Conservation (phyloP, 1,284 basidiomycete genomes). For the Leccinum variabile region DNA sequence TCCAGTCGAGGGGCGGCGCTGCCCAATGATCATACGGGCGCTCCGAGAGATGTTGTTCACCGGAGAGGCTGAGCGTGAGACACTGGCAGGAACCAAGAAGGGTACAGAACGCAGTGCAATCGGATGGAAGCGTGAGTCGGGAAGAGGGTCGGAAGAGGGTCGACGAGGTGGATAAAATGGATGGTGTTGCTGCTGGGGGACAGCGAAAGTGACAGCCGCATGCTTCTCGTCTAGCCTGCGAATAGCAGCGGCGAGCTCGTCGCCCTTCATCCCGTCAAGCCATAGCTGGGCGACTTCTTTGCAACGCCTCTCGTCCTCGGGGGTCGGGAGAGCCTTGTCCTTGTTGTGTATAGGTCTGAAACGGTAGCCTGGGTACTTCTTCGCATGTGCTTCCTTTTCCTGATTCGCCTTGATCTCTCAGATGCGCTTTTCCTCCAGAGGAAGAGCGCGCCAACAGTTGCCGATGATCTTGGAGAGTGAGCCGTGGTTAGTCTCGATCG, state of each 20-base stretch:
- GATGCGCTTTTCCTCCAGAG: slow-evolving; percentile 42
- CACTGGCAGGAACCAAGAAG: slow-evolving; percentile 18
- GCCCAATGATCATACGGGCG: no score
- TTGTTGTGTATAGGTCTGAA: slow-evolving; percentile 67
- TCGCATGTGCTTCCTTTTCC: slow-evolving; percentile 66
- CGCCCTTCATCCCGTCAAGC: slow-evolving; percentile 57
- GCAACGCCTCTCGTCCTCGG: slow-evolving; percentile 53
- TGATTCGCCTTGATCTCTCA: slow-evolving; percentile 57
- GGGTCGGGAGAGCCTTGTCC: slow-evolving; percentile 37
- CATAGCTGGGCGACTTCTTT: slow-evolving; percentile 63
- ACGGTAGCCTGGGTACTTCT: slow-evolving; percentile 65
- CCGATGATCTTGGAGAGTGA: slow-evolving; percentile 75
- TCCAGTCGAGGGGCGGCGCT: no score
- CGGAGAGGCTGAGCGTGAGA: no score
- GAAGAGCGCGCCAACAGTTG: slow-evolving; percentile 64
- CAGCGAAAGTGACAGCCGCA: slow-evolving; percentile 3
- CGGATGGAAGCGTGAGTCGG: slow-evolving; percentile 40
- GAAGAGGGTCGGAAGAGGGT: slow-evolving; percentile 65
- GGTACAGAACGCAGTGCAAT: slow-evolving; percentile 46
- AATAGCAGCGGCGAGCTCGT: slow-evolving; percentile 65
- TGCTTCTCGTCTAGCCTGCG: slow-evolving; percentile 48
- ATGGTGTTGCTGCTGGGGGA: slow-evolving; percentile 17
- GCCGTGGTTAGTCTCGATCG: slow-evolving; percentile 81
- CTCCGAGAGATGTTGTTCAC: no score
- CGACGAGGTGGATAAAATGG: slow-evolving; percentile 46